A percentile compares a stretch with the other conserved stretches of the same genome.
Evolutionary conservation across 1,284 basidiomycete genomes (phyloP).

Genomic region (Fomitopsis pinicola): DNA sequence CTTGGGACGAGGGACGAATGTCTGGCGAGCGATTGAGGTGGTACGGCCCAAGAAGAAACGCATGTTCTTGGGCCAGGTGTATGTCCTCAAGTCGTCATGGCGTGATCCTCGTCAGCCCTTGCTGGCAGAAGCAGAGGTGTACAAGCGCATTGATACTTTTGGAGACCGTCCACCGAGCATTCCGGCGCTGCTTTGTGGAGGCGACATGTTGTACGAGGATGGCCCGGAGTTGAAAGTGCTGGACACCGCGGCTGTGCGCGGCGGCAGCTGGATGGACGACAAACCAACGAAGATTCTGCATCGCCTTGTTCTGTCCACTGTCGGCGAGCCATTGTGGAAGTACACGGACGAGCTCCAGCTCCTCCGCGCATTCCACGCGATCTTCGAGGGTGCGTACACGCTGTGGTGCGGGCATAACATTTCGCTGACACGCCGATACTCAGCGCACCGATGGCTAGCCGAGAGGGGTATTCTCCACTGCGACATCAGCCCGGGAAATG

Average conservation of each 20-base stretch:
- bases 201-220: no score
- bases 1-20: slow-evolving; percentile 12
- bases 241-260: no score
- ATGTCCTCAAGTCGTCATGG: slow-evolving; percentile 16
- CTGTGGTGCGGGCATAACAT: neutral
- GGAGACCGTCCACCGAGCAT: no score
- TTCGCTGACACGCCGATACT: neutral
- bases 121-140: neutral
- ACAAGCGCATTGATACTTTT: neutral
- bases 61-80: neutral
- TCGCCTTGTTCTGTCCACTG: neutral
- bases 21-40: slow-evolving; percentile 8
- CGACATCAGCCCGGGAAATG: neutral
- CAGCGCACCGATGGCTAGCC: neutral
- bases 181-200: no score
- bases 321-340: neutral
- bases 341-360: neutral
- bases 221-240: no score
- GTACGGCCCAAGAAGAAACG: no score
- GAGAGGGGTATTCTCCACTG: neutral
- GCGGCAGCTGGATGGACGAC: no score
- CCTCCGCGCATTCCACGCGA: neutral
- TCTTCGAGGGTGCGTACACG: neutral
- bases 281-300: neutral
- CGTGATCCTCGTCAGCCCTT: neutral